phyloP scores from a whole-genome alignment of 257 asterid species.

The Ophiorrhiza pumila region DNA sequence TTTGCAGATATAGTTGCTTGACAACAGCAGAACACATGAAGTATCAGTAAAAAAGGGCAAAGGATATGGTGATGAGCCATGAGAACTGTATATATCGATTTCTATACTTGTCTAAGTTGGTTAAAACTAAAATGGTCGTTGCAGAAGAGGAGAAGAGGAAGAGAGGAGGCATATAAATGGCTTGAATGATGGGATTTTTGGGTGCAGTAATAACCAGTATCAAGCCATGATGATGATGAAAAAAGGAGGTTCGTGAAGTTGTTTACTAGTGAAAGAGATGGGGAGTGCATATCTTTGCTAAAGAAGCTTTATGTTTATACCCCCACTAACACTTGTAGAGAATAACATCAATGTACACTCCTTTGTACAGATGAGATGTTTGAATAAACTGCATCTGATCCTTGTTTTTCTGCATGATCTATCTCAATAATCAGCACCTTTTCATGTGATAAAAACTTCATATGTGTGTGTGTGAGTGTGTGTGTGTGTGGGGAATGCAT shows the following conservation, averaged over 20 bases:
- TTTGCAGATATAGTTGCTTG: conserved; percentile 18
- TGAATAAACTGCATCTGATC: conserved; percentile 24
- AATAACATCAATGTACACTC: conserved; percentile 38
- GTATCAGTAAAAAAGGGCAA: conserved; percentile 22
- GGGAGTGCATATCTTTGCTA: conserved; percentile 46
- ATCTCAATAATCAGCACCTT: conserved; percentile 26
- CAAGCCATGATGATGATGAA: conserved; percentile 26
- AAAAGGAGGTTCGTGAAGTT: conserved; percentile 43
- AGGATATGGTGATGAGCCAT: conserved; percentile 38
- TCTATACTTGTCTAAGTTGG: neutral
- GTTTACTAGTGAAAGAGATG: conserved; percentile 29
- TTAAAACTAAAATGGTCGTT: conserved; percentile 25
- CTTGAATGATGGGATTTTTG: conserved; percentile 35
- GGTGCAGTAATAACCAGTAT: conserved; percentile 26
- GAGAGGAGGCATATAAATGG: conserved; percentile 56
- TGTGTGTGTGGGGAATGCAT: neutral
- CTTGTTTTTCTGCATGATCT: conserved; percentile 20
- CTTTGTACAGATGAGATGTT: conserved; percentile 29
- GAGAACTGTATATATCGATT: neutral
- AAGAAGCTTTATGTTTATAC: conserved; percentile 64
- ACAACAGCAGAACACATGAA: conserved; percentile 25
- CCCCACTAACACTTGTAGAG: conserved; percentile 42
- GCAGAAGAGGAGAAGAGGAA: conserved; percentile 31
- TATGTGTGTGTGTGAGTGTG: neutral
- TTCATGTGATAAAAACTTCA: conserved; percentile 9